phyloP scores from a whole-genome alignment of 805 yeast genomes.

The Priceomyces melissophilus region DNA sequence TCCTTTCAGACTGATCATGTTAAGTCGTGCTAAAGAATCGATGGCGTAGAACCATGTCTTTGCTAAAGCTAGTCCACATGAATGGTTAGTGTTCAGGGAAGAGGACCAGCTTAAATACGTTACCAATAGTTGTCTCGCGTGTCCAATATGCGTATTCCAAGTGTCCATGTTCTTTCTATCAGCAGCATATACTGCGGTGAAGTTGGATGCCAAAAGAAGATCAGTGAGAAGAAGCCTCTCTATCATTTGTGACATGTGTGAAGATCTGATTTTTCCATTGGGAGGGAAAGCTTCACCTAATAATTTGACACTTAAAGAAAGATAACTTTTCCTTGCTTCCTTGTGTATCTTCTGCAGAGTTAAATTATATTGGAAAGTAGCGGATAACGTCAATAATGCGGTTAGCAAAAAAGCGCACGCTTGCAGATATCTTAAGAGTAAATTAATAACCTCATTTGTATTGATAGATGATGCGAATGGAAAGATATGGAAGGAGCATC shows the following conservation, averaged over 20 bases:
- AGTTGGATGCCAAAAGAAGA: constrained; percentile 55
- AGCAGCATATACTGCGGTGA: constrained; percentile 43
- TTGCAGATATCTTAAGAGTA: constrained; percentile 54
- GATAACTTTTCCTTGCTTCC: constrained; percentile 57
- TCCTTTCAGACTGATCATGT: not conserved
- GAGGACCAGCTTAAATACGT: constrained; percentile 35
- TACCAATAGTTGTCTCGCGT: constrained; percentile 56
- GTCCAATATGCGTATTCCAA: constrained; percentile 62
- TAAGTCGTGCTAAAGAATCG: constrained; percentile 52
- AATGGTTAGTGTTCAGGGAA: constrained; percentile 14
- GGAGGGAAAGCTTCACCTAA: constrained; percentile 45
- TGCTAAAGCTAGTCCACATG: constrained; percentile 49
- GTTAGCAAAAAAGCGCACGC: constrained; percentile 58
- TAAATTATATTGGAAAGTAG: constrained; percentile 48
- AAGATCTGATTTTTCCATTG: constrained; percentile 17
- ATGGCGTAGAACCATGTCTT: constrained; percentile 55
- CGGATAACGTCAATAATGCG: constrained; percentile 67
- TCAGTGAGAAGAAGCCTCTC: constrained; percentile 65
- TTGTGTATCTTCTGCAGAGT: constrained; percentile 31
- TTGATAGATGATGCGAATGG: constrained; percentile 38
- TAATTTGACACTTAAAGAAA: constrained; percentile 54
- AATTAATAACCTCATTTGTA: constrained; percentile 29
- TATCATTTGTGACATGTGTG: constrained; percentile 42
- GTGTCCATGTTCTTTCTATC: constrained; percentile 23
- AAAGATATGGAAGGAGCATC: constrained; percentile 29